These are phyloP conservation scores for Caloboletus firmus DNA, from an alignment of 1,284 basidiomycete species.

Conservation along the genomic window DNA sequence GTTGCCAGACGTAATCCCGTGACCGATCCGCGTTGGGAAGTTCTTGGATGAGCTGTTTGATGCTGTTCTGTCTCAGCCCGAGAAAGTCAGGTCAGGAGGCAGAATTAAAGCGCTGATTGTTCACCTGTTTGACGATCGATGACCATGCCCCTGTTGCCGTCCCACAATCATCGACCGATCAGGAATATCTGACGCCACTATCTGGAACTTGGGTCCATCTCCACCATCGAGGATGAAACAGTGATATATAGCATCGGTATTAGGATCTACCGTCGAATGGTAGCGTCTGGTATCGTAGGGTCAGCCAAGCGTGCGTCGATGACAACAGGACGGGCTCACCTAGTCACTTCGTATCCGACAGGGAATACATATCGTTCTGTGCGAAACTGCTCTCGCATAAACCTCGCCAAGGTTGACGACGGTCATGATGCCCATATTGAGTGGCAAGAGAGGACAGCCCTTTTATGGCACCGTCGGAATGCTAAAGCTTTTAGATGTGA, in stretches of 20 bases:
- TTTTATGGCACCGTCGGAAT: conserved; percentile 76
- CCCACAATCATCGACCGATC: conserved; percentile 69
- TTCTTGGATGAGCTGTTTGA: conserved; percentile 82
- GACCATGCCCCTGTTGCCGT: conserved; percentile 84
- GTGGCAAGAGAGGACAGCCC: conserved; percentile 64
- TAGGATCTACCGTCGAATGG: conserved; percentile 67
- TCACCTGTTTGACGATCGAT: conserved; percentile 74
- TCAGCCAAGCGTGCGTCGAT: conserved; percentile 10
- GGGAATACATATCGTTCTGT: conserved; percentile 84
- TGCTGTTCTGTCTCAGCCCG: conserved; percentile 78
- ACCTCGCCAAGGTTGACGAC: conserved; percentile 69
- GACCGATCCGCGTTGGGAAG: conserved; percentile 66
- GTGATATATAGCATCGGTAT: conserved; percentile 66
- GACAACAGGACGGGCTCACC: conserved; percentile 43
- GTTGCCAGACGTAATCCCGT: conserved; percentile 79
- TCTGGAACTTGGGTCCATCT: conserved; percentile 79
- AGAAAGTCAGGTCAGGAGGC: conserved; percentile 85
- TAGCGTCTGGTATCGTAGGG: conserved; percentile 56
- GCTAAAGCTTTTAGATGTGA: conserved; percentile 68
- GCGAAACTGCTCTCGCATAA: conserved; percentile 78
- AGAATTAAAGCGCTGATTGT: conserved; percentile 77
- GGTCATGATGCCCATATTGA: conserved; percentile 82
- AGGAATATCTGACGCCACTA: conserved; percentile 65
- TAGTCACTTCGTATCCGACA: conserved; percentile 77
- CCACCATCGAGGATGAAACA: conserved; percentile 82